Conservation (phyloP, 225 moss, liverwort and hornwort species). For the Takakia lepidozioides region DNA sequence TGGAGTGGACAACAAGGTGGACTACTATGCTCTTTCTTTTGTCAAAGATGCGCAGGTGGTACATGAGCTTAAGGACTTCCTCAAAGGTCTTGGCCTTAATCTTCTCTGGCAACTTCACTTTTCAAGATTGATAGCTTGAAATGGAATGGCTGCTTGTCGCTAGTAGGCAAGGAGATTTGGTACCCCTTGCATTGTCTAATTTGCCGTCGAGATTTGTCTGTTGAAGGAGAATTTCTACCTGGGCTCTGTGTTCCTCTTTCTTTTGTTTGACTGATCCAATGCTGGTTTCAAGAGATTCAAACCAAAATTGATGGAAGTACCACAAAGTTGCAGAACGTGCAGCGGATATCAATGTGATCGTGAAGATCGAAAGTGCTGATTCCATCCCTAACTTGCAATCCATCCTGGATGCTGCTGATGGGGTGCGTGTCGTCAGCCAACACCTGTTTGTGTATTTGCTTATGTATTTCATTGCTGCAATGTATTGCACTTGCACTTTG, state of each 20-base stretch:
- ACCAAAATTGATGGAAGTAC: too few species aligned
- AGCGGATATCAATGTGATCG: conserved; percentile 95
- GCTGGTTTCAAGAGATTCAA: too few species aligned
- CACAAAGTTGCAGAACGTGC: conserved; percentile 49
- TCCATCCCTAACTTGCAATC: conserved; percentile 91
- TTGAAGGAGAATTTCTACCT: too few species aligned
- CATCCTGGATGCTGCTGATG: conserved; percentile 94
- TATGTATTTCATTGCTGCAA: background rate
- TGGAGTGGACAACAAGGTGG: conserved; percentile 91
- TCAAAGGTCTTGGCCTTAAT: conserved; percentile 37
- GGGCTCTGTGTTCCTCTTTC: too few species aligned
- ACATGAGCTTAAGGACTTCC: conserved; percentile 85
- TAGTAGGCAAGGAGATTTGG: conserved; percentile 4
- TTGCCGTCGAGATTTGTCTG: background rate
- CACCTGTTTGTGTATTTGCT: too few species aligned
- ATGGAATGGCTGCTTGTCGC: too few species aligned
- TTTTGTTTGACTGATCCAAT: too few species aligned
- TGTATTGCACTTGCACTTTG: background rate
- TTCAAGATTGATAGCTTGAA: background rate
- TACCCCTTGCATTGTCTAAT: background rate
- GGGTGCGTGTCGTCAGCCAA: conserved; percentile 61
- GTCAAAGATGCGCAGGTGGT: conserved; percentile 97
- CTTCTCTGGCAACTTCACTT: background rate
- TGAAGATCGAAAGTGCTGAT: conserved; percentile 99
- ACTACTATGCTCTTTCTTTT: conserved; percentile 93